A percentile compares a stretch with the other conserved stretches of the same genome.
Conservation (phyloP, 257 asterid genomes). For the Solanum rostratum region DNA sequence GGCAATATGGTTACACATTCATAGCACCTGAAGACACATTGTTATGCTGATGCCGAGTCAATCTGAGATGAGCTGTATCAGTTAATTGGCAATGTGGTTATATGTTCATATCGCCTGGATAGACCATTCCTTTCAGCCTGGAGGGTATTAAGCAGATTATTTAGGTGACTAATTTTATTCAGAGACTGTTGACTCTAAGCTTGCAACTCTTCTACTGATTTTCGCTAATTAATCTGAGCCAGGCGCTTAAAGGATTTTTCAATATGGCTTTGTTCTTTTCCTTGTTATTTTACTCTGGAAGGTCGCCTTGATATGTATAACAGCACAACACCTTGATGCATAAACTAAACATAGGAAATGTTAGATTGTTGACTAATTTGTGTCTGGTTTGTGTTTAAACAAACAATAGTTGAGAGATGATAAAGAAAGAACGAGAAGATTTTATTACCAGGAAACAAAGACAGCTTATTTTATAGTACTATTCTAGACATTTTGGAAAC, state of each 20-base stretch:
- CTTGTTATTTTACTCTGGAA: neutral
- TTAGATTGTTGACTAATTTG: neutral
- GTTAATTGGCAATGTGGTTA: constrained; percentile 20
- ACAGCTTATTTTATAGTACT: neutral
- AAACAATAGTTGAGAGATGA: neutral
- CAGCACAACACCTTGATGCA: neutral
- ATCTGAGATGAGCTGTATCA: constrained; percentile 45
- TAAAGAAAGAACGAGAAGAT: neutral
- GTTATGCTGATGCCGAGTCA: constrained; percentile 31
- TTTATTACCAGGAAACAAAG: neutral
- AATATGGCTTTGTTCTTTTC: neutral
- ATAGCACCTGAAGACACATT: constrained; percentile 22
- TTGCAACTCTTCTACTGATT: neutral
- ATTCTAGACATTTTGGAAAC: neutral
- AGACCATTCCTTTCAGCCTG: constrained; percentile 8
- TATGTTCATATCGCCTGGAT: constrained; percentile 17
- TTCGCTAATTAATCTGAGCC: neutral
- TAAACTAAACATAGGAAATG: neutral
- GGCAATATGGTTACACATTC: constrained; percentile 31
- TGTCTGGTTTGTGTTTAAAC: neutral
- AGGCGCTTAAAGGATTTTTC: neutral
- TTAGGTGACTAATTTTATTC: neutral
- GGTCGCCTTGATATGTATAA: neutral
- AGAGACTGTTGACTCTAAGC: neutral
- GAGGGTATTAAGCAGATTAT: neutral